Base-by-base conservation (phyloP, 768 basidiomycete genomes). In the Dioszegia crocea region DNA sequence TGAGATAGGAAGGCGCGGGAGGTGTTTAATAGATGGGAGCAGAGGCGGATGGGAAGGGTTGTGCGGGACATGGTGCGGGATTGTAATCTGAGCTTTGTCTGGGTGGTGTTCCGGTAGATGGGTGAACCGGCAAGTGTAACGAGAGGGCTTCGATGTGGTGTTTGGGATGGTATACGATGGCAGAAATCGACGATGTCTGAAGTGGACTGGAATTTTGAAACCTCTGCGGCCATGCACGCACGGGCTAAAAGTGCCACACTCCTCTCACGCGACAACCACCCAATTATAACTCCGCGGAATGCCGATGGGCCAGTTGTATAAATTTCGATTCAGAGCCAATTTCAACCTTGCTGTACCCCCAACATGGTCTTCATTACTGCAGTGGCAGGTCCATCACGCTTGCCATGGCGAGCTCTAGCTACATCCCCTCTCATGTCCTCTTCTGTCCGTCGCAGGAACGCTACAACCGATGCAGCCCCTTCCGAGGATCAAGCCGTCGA, bases 1-100 rank as follows among this genome's bases (percentile, higher is more conserved):
- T 81, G 81, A 38, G 83, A 82, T 79, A 92, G 88, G 17, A 91
- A 85, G 0, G 90, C 88, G 19, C 88, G 86, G 72, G 92, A 92
- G 14, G 91, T 90, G 70, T 96, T 96, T 79, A 91, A 88, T 36
- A 96, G 72, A 70, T 86, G 86, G n/a, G 91, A 83, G 71, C 90
- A 92, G 66, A 98, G 86, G 77, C 90, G 85, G 77, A 88, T 84
- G 0, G 93, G 79, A 8, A 73, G 60, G 29, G 61, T 45, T 19
- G n/a, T 11, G 21, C 38, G 36, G 11, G 43, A 5, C 31, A 44
- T 61, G 48, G 27, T 50, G 47, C n/a, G 26, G 8, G 46, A 9
- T n/a, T 26, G 21, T 8, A n/a, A 5, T 10, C 26, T 26, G 30
- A 23, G 8, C 11, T 5, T 9, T 11, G 21, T 31, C 11, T n/a